Evolutionary conservation across 1,139 yeast genomes (phyloP).

Genomic region (Yamadazyma diddensiae): DNA sequence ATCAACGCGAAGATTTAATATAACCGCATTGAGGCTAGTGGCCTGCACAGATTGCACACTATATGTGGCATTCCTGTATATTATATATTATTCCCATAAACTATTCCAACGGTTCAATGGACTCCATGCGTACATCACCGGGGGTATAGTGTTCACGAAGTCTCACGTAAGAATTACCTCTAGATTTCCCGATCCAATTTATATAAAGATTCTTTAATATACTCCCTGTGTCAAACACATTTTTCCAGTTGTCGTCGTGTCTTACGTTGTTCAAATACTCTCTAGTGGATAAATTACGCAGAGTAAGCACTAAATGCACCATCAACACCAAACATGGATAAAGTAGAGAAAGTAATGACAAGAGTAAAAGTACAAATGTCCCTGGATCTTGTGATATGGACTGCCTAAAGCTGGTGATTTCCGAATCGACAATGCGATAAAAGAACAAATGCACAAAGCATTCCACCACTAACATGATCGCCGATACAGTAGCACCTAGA

Average conservation of each 20-base stretch:
- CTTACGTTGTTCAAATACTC: conserved; percentile 52
- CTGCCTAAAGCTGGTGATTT: conserved; percentile 13
- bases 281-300: conserved; percentile 67
- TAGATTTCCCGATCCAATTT: conserved; percentile 49
- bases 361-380: conserved; percentile 47
- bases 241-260: conserved; percentile 26
- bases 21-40: too few species aligned
- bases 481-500: conserved; percentile 21
- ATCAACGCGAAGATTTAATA: too few species aligned
- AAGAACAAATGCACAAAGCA: conserved; percentile 30
- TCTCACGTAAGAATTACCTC: conserved; percentile 42
- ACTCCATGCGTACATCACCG: conserved; percentile 46
- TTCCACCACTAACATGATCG: conserved; percentile 21
- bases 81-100: neutral
- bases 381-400: conserved; percentile 36
- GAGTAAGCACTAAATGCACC: conserved; percentile 53
- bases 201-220: conserved; percentile 37
- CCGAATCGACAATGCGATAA: conserved; percentile 13
- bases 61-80: too few species aligned
- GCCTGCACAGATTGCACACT: too few species aligned
- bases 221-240: conserved; percentile 43
- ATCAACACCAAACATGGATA: conserved; percentile 56
- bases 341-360: conserved; percentile 37
- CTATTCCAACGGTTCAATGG: conserved; percentile 19
- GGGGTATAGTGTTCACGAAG: conserved; percentile 30